Base-by-base conservation (phyloP, 805 yeast species). In the Tetrapisispora iriomotensis region DNA sequence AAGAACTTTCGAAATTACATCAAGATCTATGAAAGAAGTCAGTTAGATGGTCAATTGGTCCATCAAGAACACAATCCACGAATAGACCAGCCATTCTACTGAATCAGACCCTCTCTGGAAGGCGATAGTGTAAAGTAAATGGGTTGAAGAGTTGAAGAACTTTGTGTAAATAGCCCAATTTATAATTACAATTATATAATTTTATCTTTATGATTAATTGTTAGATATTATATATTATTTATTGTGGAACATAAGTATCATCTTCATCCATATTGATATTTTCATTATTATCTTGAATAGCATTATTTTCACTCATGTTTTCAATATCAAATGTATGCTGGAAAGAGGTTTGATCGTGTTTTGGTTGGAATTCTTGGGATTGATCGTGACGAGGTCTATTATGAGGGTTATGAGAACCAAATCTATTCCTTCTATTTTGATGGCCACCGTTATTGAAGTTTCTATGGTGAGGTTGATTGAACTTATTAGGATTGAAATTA, bases 361-460 rank as follows among this genome's bases (percentile, higher is more conserved):
- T 28, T 21, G 20, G 28, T 14, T 23, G n/a, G n/a, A 10, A 24
- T 28, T 14, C 34, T 34, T 20, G 12, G 38, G 7, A 43, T 27
- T 27, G 29, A n/a, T 27, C 17, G n/a, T 6, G 30, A 6, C 15
- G 30, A 29, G 12, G 3, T 17, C 22, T 8, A 8, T 24, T 28
- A 17, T 8, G 22, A 9, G 20, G 36, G 4, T 23, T 9, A 15
- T 33, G 36, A 23, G 39, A 34, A 38, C 40, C 24, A 34, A 36
- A 37, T 45, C 49, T 27, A 26, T 38, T 35, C 38, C 53, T 31
- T 43, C 49, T 28, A 30, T 42, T n/a, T n/a, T n/a, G n/a, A n/a
- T n/a, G n/a, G n/a, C n/a, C n/a, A n/a, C n/a, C 33, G 4, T 41
- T 39, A 19, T 17, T 23, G 9, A 38, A 39, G 22, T 41, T 41